A percentile compares a stretch with the other conserved stretches of the same genome.
Conservation (phyloP, 768 basidiomycete species). For the Leccinum subtestaceum region DNA sequence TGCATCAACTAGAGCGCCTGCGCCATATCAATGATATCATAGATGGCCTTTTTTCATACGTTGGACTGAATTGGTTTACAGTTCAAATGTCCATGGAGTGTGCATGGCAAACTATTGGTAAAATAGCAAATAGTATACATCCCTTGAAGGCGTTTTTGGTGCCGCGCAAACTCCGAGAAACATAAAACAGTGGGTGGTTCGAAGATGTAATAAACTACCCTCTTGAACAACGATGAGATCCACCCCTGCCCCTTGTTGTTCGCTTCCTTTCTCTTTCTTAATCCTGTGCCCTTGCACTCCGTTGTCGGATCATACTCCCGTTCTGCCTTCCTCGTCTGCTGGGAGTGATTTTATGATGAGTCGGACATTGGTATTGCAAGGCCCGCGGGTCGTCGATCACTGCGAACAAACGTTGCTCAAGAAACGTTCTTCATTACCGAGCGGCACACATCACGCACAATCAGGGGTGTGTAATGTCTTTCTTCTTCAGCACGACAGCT, state of each 20-base stretch:
- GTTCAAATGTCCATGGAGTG: neutral
- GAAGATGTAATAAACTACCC: slow-evolving; percentile 13
- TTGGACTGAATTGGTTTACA: neutral
- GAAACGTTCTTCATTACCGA: neutral
- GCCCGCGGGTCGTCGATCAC: slow-evolving; percentile 20
- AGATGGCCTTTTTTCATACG: neutral
- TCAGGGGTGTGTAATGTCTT: slow-evolving; percentile 65
- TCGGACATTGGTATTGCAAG: slow-evolving; percentile 8
- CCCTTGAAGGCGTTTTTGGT: neutral
- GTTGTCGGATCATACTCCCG: slow-evolving; percentile 81
- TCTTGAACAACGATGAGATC: slow-evolving; percentile 15
- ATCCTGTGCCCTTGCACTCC: slow-evolving; percentile 71
- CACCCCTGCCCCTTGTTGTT: neutral
- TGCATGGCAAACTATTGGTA: too few species aligned
- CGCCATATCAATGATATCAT: neutral
- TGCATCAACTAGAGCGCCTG: neutral
- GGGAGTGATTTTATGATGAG: neutral
- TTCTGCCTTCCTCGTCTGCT: slow-evolving; percentile 60
- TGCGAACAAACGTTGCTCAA: slow-evolving; percentile 8
- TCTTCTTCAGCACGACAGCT: slow-evolving; percentile 61
- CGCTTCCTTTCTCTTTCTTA: slow-evolving; percentile 66
- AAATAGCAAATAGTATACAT: too few species aligned
- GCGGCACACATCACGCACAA: slow-evolving; percentile 45
- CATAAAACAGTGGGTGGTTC: neutral
- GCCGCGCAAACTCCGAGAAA: neutral